These are phyloP conservation scores for Mollisia scopiformis DNA, from an alignment of 2,329 filamentous ascomycete genomes.

Conservation along the genomic window DNA sequence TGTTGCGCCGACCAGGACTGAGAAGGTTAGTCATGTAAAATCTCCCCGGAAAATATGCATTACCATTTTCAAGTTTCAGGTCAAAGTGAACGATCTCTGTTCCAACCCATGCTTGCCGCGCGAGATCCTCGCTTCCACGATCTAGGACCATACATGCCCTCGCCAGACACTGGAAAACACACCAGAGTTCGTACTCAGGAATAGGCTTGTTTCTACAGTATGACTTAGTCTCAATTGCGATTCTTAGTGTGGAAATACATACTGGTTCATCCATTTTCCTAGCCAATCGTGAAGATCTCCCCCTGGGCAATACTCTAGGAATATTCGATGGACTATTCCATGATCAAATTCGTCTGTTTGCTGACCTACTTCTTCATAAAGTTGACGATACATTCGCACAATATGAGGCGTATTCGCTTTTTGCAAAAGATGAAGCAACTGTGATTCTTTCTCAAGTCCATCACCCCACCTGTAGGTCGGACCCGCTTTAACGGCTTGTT, in stretches of 20 bases:
- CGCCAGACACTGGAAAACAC: slow-evolving; percentile 17
- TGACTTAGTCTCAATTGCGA: background rate
- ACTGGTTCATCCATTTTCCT: background rate
- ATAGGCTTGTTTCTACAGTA: background rate
- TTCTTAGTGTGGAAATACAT: background rate
- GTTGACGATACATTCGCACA: slow-evolving; percentile 15
- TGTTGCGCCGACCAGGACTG: slow-evolving; percentile 6
- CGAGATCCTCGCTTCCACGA: slow-evolving; percentile 11
- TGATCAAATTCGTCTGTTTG: background rate
- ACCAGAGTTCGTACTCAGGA: slow-evolving; percentile 10
- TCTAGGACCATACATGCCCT: slow-evolving; percentile 12
- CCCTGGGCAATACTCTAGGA: slow-evolving; percentile 17
- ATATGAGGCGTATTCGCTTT: slow-evolving; percentile 10
- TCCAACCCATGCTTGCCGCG: background rate
- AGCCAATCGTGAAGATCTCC: slow-evolving; percentile 10
- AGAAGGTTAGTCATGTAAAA: background rate
- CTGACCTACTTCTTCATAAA: slow-evolving; percentile 16
- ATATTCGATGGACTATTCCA: slow-evolving; percentile 19
- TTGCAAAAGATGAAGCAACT: slow-evolving; percentile 1
- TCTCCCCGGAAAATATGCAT: background rate
- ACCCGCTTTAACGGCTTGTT: slow-evolving; percentile 4
- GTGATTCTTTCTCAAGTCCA: slow-evolving; percentile 8
- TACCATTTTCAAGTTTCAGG: slow-evolving; percentile 15
- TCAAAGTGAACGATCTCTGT: slow-evolving; percentile 20
- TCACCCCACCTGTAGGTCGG: background rate